Evolutionary conservation across 768 basidiomycete genomes (phyloP).

Genomic region (Pulveroboletus sp.): DNA sequence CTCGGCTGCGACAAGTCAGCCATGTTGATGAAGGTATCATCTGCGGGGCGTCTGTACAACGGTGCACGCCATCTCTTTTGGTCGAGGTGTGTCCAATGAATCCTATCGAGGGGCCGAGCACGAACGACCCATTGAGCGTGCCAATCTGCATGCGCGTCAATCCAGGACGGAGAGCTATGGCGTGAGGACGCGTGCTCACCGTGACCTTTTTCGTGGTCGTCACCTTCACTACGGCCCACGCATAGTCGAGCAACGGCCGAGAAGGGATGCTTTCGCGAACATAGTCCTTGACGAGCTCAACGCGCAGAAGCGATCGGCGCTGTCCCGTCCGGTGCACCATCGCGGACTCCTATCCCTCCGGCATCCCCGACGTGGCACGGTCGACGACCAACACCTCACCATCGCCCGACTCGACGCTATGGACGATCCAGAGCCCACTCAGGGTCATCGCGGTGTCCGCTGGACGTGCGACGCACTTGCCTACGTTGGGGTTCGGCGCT

Average conservation of each 20-base stretch:
- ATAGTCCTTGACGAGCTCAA: slow-evolving; percentile 93
- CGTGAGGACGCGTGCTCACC: slow-evolving; percentile 29
- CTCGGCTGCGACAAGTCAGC: slow-evolving; percentile 79
- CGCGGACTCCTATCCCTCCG: too few species aligned
- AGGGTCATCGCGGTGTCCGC: too few species aligned
- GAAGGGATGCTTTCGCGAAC: slow-evolving; percentile 94
- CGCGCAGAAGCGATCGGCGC: slow-evolving; percentile 47
- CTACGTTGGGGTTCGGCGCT: too few species aligned
- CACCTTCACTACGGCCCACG: slow-evolving; percentile 94
- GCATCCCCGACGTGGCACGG: too few species aligned
- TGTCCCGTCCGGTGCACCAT: too few species aligned
- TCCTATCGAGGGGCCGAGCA: slow-evolving; percentile 94
- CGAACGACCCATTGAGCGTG: slow-evolving; percentile 93
- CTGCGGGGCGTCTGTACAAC: slow-evolving; percentile 90
- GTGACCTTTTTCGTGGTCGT: slow-evolving; percentile 98
- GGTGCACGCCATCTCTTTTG: slow-evolving; percentile 93
- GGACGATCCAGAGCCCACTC: too few species aligned
- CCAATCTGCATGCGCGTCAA: slow-evolving; percentile 51
- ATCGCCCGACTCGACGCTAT: too few species aligned
- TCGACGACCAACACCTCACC: too few species aligned
- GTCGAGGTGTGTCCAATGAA: slow-evolving; percentile 97
- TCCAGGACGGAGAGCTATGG: neutral
- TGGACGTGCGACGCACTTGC: too few species aligned
- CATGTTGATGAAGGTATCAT: slow-evolving; percentile 96
- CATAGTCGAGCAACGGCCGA: slow-evolving; percentile 89